Base-by-base conservation (phyloP, 805 yeast genomes). In the Candida orba region DNA sequence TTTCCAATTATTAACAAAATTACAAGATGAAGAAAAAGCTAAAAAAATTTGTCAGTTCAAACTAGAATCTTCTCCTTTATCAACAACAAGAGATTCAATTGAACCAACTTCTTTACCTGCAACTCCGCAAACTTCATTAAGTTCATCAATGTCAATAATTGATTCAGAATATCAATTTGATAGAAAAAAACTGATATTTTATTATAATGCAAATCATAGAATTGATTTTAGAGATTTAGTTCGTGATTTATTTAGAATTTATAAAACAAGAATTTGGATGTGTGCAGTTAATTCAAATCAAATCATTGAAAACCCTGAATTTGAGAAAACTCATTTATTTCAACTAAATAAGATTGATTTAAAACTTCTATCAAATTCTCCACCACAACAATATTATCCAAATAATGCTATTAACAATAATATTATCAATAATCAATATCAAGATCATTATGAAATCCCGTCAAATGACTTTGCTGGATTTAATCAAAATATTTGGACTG, bases 81-180 rank as follows among this genome's bases (percentile, higher is more conserved):
- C 34, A 14, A 30, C 37, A 13, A 14, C 40, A 20, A 42, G 43
- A 36, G 46, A 43, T 8, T n/a, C 29, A 20, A 31, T 20, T 14
- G 37, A 37, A 22, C 43, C 40, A 4, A 12, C 35, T 4, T 40
- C 43, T 3, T 39, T 41, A 20, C 44, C 44, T 23, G 41, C 36
- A 24, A 40, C 47, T 14, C 47, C 47, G 6, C 47, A 44, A 33
- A 41, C 40, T 22, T 27, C 44, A 14, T 31, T 45, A 22, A 32
- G 45, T 12, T 22, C 37, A 8, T 45, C 46, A 12, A 65, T 85
- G 70, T 75, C 76, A 50, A 74, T 85, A 41, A 71, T 84, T 52
- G 86, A 84, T 59, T 84, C 87, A 2, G 95, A 85, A 59, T 84
- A 81, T 60, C 95, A 85, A 63, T 84, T 81, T 64, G 95, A 85